Conservation (phyloP, 192 early-diverging fungal species). For the Coemansia umbellata region DNA sequence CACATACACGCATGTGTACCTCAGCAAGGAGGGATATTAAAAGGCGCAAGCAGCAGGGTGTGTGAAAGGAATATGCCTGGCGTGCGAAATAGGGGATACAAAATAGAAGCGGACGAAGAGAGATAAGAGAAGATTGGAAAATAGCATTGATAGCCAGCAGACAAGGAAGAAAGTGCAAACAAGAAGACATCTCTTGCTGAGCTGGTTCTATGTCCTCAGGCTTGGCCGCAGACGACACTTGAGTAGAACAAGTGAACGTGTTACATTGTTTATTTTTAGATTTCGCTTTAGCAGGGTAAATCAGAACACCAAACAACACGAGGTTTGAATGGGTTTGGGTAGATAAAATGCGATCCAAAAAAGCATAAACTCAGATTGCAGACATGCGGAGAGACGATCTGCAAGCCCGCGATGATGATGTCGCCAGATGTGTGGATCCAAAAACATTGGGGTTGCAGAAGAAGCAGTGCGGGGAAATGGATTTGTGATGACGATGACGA, state of each 20-base stretch:
- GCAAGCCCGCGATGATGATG: not conserved
- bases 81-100: not conserved
- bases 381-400: not conserved
- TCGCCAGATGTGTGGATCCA: not conserved
- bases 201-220: not conserved
- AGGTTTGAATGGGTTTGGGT: not conserved
- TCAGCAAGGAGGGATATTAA: too few species aligned
- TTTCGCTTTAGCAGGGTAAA: not conserved
- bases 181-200: too few species aligned
- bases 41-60: too few species aligned
- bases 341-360: not conserved
- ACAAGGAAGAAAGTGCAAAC: not conserved
- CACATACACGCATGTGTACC: too few species aligned
- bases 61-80: not conserved
- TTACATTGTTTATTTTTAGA: constrained; percentile 1
- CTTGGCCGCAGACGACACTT: not conserved
- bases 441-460: not conserved
- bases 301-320: not conserved
- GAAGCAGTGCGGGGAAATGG: too few species aligned
- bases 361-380: not conserved
- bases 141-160: not conserved
- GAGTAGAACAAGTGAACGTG: not conserved
- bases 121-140: not conserved
- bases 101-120: not conserved
- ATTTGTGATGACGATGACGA: not conserved